phyloP scores from a whole-genome alignment of 352 stramenopile genomes.

The Elongisporangium undulatum region DNA sequence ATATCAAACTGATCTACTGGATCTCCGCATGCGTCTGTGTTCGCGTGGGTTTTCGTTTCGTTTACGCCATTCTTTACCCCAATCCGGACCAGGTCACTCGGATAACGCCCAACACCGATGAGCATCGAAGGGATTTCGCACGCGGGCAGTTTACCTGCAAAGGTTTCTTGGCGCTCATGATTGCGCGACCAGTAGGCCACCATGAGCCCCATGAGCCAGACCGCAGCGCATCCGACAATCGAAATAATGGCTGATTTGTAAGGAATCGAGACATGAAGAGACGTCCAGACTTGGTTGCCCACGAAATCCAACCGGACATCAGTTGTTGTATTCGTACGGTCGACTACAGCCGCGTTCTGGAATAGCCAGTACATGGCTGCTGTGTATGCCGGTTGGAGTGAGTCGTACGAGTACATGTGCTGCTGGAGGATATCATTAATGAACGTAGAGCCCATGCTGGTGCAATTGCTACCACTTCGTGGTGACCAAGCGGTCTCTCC shows the following conservation, averaged over 20 bases:
- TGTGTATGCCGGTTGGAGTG: neutral
- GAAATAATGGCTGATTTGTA: neutral
- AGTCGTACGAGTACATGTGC: neutral
- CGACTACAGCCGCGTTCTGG: neutral
- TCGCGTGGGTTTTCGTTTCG: neutral
- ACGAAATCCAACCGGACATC: neutral
- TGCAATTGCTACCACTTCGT: neutral
- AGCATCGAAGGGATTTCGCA: neutral
- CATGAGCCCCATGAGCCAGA: neutral
- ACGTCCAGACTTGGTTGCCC: neutral
- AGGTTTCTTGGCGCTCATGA: neutral
- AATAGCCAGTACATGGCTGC: neutral
- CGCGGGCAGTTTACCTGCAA: neutral
- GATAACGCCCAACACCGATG: neutral
- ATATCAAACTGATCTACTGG: neutral
- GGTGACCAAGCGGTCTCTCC: neutral
- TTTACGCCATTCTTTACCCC: neutral
- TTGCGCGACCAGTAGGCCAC: neutral
- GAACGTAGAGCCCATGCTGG: neutral
- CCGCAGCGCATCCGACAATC: neutral
- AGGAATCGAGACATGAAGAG: neutral
- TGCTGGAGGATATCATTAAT: neutral
- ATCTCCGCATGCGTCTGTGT: neutral
- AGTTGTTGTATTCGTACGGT: neutral
- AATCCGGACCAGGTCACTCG: neutral